Base-by-base conservation (phyloP, 2,329 filamentous ascomycete species). In the Cephalotrichum gorgonifer region DNA sequence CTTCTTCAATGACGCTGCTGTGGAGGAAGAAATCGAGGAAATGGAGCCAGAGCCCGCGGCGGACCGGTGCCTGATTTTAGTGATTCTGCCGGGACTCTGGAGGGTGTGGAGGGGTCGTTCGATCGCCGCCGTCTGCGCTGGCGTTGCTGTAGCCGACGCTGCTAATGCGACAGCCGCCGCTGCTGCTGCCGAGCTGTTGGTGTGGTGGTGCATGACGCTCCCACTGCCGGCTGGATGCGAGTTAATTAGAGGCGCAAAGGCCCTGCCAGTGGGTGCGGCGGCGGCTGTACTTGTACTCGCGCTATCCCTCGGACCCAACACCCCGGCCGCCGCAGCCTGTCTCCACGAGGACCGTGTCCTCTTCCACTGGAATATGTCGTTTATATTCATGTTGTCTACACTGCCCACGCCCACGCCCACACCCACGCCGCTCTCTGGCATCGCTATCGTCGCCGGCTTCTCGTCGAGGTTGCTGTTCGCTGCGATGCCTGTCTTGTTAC, bases 281-380 rank as follows among this genome's bases (percentile, higher is more conserved):
- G n/a, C 14, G 23, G 6, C 22, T n/a, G 23, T 17, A 23, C 44
- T 15, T 46, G 44, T 22, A 11, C 31, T 33, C 33, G 20, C 22
- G 30, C 44, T 31, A 27, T 27, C 14, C 2, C 43, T 20, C 30
- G 23, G 15, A 4, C 43, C 28, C 12, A 17, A 46, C 25, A 31
- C 30, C 33, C 44, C 28, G 38, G 23, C 28, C 26, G n/a, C 23
- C 22, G 33, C 17, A 9, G 35, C 46, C 31, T 25, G 14, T 23
- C 38, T 39, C 46, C 46, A 48, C 23, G 45, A 47, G 45, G 45
- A 31, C 46, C 46, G 46, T 43, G 46, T 38, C 38, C 46, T 22
- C 27, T 48, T 48, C 46, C 46, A 48, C 46, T 48, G 46, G 38
- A 48, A 48, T 9, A 48, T 9, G 20, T 43, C n/a, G n/a, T n/a